Evolutionary conservation across 2,329 filamentous ascomycete genomes (phyloP), one percentile per base, ranked within the genome.

Genomic region (Tolypocladium capitatum): DNA sequence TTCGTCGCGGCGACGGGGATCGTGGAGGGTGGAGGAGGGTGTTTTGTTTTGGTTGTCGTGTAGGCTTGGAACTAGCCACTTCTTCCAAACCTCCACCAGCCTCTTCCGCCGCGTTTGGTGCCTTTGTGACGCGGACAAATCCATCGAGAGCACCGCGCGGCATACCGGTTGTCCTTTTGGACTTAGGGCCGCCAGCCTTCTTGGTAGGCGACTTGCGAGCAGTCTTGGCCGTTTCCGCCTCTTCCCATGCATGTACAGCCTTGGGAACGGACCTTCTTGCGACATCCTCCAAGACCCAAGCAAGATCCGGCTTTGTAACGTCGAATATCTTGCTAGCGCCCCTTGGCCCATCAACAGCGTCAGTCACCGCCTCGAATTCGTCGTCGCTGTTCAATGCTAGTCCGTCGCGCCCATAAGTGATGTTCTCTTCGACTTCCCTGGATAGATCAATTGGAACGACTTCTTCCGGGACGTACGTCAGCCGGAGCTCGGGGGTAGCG

Each of bases 361-460:
- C 55, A 59, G 63, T 45, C 58, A 69, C 45, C 56, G 65, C 72
- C 0, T 72, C 72, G 14, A 78, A 68, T 10, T 86, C 82, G 34
- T 86, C 80, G 46, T 87, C 83, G 50, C 76, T 79, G 52, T 79
- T 78, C n/a, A 80, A 68, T 2, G 78, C 78, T 14, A 81, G 62
- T 0, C 76, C 77, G 43, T 69, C 69, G 28, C 78, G 70, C 1
- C 70, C 73, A 52, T 66, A 73, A 0, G 62, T 52, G 3, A 76
- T 71, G 1, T 71, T 69, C 50, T 79, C 79, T 16, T 86, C 82
- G 30, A 80, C 75, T 60, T 96, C 90, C 0, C 74, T 71, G 11
- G 80, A 76, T 24, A 96, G 67, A 57, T 94, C 81, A 35, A 97
- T 74, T 0, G 81, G 80, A 2, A 95, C 86, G 16, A 96, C 74